phyloP scores from a whole-genome alignment of 1,284 basidiomycete genomes.

The Pisolithus thermaeus region DNA sequence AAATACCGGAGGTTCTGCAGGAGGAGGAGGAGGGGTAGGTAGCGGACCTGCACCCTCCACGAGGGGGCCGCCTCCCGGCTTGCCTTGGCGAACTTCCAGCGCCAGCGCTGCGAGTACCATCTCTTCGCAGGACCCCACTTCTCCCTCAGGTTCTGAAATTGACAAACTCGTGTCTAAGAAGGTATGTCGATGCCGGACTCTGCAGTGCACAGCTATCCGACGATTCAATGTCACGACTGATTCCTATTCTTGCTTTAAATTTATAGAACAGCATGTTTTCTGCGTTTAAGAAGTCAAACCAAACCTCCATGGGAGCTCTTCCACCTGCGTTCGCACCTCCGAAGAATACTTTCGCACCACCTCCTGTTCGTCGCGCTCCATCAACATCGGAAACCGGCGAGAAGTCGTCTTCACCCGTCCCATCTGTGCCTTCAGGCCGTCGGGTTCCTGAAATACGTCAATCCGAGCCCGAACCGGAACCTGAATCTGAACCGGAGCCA shows the following conservation, averaged over 20 bases:
- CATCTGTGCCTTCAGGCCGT: conserved; percentile 15
- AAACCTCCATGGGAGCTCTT: conserved; percentile 27
- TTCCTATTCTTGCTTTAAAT: too few relatives aligned
- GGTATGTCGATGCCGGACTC: conserved; percentile 7
- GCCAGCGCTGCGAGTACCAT: conserved; percentile 11
- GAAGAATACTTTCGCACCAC: conserved; percentile 48
- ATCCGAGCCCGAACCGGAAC: conserved; percentile 15
- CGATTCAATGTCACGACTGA: too few relatives aligned
- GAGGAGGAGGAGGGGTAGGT: conserved; percentile 1
- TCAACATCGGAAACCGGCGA: conserved; percentile 25
- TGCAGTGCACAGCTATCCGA: too few relatives aligned
- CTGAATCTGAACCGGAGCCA: conserved; percentile 13
- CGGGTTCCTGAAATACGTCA: not conserved
- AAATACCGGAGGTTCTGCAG: conserved; percentile 6
- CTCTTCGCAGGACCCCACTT: conserved; percentile 1
- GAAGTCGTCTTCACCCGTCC: conserved; percentile 2
- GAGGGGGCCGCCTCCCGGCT: conserved; percentile 32
- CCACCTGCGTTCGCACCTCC: conserved; percentile 45
- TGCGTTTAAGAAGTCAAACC: conserved; percentile 21
- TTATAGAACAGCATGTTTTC: conserved; percentile 13
- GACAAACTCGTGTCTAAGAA: conserved; percentile 25
- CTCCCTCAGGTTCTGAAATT: conserved; percentile 15
- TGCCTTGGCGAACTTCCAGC: conserved; percentile 36
- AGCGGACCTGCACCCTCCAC: conserved; percentile 20
- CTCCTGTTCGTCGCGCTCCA: conserved; percentile 36